A percentile compares a stretch with the other conserved stretches of the same genome.
These are phyloP conservation scores for Fusarium equiseti DNA, from an alignment of 2,329 filamentous ascomycete genomes.

Conservation along the genomic window DNA sequence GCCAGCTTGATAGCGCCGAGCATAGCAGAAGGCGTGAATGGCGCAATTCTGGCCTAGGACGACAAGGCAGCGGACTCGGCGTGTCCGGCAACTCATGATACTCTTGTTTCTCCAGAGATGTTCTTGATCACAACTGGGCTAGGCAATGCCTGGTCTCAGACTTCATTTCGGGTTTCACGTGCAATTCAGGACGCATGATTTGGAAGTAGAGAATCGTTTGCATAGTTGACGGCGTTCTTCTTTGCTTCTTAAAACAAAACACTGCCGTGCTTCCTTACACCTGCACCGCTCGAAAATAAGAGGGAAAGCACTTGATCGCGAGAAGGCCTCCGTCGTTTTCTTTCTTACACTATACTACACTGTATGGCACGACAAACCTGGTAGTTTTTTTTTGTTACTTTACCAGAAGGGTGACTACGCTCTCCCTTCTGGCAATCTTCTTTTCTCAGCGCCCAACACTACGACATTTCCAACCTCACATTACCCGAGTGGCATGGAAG, in stretches of 20 bases:
- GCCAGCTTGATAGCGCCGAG: constrained; percentile 55
- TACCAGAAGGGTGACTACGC: neutral
- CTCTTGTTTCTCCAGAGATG: constrained; percentile 28
- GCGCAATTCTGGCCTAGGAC: constrained; percentile 68
- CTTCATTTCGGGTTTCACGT: constrained; percentile 38
- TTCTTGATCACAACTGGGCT: constrained; percentile 36
- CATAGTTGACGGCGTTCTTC: constrained; percentile 55
- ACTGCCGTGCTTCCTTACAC: constrained; percentile 22
- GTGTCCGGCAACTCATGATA: constrained; percentile 60
- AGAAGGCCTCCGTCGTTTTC: constrained; percentile 26
- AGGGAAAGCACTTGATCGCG: constrained; percentile 35
- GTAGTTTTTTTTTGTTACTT: constrained; percentile 36
- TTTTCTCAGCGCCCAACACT: constrained; percentile 21
- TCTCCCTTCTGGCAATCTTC: constrained; percentile 24
- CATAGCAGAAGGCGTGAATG: constrained; percentile 65
- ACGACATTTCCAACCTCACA: constrained; percentile 24
- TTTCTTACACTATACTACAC: constrained; percentile 7
- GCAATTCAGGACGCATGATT: constrained; percentile 48
- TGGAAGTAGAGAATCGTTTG: constrained; percentile 53
- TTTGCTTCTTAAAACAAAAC: constrained; percentile 39
- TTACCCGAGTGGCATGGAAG: constrained; percentile 27
- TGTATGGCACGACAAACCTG: constrained; percentile 42
- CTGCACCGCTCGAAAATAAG: constrained; percentile 27
- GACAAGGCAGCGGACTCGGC: constrained; percentile 63
- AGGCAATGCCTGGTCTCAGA: constrained; percentile 22